Evolutionary conservation across 2,329 filamentous ascomycete species (phyloP).

Genomic region (Aureobasidium sp.): DNA sequence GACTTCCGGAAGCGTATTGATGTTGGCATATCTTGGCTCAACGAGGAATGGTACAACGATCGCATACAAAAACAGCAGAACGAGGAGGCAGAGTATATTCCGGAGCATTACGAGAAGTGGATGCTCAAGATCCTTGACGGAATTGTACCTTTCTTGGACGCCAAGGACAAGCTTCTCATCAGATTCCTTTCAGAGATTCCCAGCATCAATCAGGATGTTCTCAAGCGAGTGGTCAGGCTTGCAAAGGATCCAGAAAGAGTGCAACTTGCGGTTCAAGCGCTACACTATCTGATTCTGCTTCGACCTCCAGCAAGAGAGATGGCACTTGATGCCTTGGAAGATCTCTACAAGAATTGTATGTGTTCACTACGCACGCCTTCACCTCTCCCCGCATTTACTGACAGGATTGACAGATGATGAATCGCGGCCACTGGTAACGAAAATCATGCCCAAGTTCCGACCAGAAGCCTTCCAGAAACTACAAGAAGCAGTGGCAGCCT

Average conservation of each 20-base stretch:
- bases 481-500: not conserved
- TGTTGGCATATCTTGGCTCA: constrained; percentile 86
- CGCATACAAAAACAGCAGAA: constrained; percentile 46
- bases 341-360: constrained; percentile 51
- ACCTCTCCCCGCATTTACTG: not conserved
- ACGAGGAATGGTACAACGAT: constrained; percentile 97
- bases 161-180: constrained; percentile 72
- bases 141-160: constrained; percentile 84
- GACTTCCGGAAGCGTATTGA: constrained; percentile 89
- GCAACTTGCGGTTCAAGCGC: constrained; percentile 49
- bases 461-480: constrained; percentile 39
- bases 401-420: constrained; percentile 32
- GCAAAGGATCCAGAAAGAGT: constrained; percentile 59
- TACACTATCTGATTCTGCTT: constrained; percentile 54
- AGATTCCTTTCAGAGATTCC: constrained; percentile 90
- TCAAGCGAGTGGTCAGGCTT: constrained; percentile 62
- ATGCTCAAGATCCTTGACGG: constrained; percentile 76
- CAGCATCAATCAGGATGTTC: constrained; percentile 62
- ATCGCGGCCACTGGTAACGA: constrained; percentile 43
- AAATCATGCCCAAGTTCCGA: constrained; percentile 50
- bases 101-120: constrained; percentile 68
- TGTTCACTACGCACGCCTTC: not conserved
- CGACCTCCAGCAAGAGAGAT: constrained; percentile 53
- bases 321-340: constrained; percentile 51
- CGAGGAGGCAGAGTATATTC: constrained; percentile 39